Base-by-base conservation (phyloP, 257 asterid genomes). In the Penstemon davidsonii region DNA sequence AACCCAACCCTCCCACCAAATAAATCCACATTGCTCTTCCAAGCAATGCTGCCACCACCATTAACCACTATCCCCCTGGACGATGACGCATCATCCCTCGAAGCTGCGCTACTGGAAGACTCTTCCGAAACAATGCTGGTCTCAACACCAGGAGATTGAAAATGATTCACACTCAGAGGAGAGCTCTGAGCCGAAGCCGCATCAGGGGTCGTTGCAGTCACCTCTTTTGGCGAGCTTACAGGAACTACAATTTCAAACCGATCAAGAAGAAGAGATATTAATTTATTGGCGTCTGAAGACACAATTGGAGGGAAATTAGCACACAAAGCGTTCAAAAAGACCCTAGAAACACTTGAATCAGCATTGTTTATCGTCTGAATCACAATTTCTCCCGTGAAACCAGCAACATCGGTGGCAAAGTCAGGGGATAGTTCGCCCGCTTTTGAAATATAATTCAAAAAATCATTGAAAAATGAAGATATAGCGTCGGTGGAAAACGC, bases 371-470 rank as follows among this genome's bases (percentile, higher is more conserved):
- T 69, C 45, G 95, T 87, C 63, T 85, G 75, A 57, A 72, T 76
- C 70, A 91, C 86, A 55, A 94, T 78, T 37, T 84, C 91, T 18
- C 96, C 97, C 4, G 96, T 91, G 78, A 78, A 86, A 39, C 80
- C 80, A n/a, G 92, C 92, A 69, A 94, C 81, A 55, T 88, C 97
- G 12, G 82, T 57, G 10, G 85, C 85, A 47, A 94, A 84, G 61
- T 86, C 96, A 39, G 88, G 69, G 7, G 89, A 88, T 5, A 65
- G 54, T 42, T 84, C 90, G 6, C 86, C 79, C 5, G 97, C 95
- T 68, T 61, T 69, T 40, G 85, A 83, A 55, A 94, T 60, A 71
- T 86, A 94, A 56, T 55, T 53, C 73, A 94, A 72, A 46, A 84
- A 87, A 66, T 91, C 96, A 25, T 65, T 72, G 50, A 69, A 94